Evolutionary conservation across 2,329 filamentous ascomycete genomes (phyloP), one percentile per base, ranked within the genome.

Genomic region (Thielaviopsis populi): DNA sequence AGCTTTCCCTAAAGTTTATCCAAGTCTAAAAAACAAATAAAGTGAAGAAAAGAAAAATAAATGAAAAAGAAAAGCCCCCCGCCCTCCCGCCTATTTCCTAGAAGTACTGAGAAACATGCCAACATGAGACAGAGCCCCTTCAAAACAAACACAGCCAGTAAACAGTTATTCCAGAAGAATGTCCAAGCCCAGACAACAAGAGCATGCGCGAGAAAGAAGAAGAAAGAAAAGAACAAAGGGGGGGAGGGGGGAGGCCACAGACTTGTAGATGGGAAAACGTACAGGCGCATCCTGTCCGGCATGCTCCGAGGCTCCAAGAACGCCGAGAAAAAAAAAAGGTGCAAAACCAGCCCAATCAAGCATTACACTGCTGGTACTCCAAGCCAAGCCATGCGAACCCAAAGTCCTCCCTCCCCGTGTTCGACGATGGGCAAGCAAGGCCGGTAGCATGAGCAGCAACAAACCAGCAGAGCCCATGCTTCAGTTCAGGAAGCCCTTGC

Each of bases 401-500:
- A 33, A 33, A 7, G 30, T 3, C 7, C 30, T 7, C 7, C 30
- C 30, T 24, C 43, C 13, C 43, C 43, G 17, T n/a, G 11, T 10
- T 19, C 19, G n/a, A 11, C n/a, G 43, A 48, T 48, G 22, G 19
- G 24, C 13, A 11, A 50, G 3, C 46, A 24, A 50, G 46, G 24
- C 13, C 15, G 27, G 42, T 19, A 27, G 19, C 3, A 62, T 59
- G 43, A n/a, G 30, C 11, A 56, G 41, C 54, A 46, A 37, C 19
- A 10, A 6, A 17, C 41, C 24, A 61, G 3, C 37, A 58, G 40
- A 61, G 13, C 8, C 24, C 22, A 30, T 40, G 58, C 37, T 50
- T 83, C 80, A 99, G 77, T 99, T 99, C 76, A 99, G 89, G 79
- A 97, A 99, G 68, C 94, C 94, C 80, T 99, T 99, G 79, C 94